Evolutionary conservation across 148 eudicot genomes (phyloP).

Genomic region (Rhododendron kiyosumense): DNA sequence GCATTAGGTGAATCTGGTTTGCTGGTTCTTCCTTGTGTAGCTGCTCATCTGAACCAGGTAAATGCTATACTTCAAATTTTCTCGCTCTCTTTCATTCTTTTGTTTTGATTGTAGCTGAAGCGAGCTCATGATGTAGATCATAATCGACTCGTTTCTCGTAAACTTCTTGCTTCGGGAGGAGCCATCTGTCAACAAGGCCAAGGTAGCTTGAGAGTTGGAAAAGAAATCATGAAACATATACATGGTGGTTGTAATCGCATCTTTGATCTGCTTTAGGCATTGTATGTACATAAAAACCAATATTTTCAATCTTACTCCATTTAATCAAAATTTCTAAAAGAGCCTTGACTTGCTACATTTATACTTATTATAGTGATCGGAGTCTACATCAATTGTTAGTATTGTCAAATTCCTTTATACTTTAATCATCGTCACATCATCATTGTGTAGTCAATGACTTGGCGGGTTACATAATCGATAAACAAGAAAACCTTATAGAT

Average conservation of each 20-base stretch:
- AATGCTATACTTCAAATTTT: background rate
- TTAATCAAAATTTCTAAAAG: background rate
- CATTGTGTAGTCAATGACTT: background rate
- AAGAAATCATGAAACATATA: background rate
- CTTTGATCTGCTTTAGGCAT: background rate
- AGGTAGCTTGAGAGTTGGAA: constrained; percentile 25
- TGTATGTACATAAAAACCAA: background rate
- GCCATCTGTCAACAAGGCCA: constrained; percentile 21
- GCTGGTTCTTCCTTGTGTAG: constrained; percentile 89
- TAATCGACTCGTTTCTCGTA: constrained; percentile 71
- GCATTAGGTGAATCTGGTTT: constrained; percentile 82
- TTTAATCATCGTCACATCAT: background rate
- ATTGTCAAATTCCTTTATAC: background rate
- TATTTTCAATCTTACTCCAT: background rate
- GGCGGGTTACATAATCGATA: background rate
- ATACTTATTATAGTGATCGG: background rate
- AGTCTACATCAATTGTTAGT: background rate
- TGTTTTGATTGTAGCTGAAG: constrained; percentile 7
- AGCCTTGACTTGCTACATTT: background rate
- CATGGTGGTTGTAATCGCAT: background rate
- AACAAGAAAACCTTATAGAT: background rate
- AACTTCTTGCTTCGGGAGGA: constrained; percentile 40
- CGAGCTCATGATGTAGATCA: constrained; percentile 42
- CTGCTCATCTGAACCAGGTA: constrained; percentile 94
- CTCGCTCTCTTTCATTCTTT: background rate